Evolutionary conservation across 2,329 filamentous ascomycete genomes (phyloP).

Genomic region (Ascochyta koolunga): DNA sequence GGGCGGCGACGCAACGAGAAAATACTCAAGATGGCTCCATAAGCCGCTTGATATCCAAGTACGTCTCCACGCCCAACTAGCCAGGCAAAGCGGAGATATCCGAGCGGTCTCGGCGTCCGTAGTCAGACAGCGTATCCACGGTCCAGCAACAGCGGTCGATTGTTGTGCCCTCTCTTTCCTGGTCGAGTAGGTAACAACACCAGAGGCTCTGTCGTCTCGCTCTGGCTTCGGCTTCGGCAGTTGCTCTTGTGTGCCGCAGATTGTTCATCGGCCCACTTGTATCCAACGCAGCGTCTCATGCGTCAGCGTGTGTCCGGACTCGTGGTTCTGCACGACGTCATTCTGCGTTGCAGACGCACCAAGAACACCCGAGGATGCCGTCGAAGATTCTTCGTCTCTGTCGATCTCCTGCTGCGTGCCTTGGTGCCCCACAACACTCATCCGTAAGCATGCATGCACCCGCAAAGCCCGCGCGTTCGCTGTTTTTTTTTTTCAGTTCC

Average conservation of each 20-base stretch:
- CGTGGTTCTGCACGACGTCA: slow-evolving; percentile 3
- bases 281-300: not conserved
- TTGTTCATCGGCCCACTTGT: not conserved
- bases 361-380: slow-evolving; percentile 8
- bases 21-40: too few species aligned
- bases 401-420: not conserved
- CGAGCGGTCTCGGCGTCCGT: not conserved
- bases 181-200: not conserved
- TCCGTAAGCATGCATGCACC: not conserved
- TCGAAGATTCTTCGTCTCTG: not conserved
- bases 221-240: too few species aligned
- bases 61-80: too few species aligned
- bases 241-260: too few species aligned
- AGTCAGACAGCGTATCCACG: slow-evolving; percentile 4
- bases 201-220: too few species aligned
- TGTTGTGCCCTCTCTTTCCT: not conserved
- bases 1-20: too few species aligned
- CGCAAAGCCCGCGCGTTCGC: not conserved
- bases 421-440: slow-evolving; percentile 4
- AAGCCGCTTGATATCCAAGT: too few species aligned
- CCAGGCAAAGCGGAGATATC: too few species aligned
- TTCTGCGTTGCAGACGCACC: slow-evolving; percentile 9
- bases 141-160: not conserved
- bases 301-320: not conserved
- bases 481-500: not conserved